Percentiles rank a stretch among this genome's conserved stretches.
These are phyloP conservation scores for Penicillium psychrosexuale DNA, from an alignment of 2,329 filamentous ascomycete genomes.

Conservation along the genomic window DNA sequence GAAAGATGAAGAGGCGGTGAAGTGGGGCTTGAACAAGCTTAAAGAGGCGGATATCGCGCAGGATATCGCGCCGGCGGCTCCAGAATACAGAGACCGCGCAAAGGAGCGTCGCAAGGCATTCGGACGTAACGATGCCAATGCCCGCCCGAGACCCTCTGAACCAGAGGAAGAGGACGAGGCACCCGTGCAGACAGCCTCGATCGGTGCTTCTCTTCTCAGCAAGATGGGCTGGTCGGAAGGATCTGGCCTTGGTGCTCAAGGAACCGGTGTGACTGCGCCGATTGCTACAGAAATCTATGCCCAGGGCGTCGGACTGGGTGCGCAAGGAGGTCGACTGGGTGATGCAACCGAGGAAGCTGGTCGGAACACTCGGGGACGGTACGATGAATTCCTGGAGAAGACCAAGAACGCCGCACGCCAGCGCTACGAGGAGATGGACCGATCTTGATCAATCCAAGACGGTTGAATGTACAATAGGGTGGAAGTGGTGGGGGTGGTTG, in stretches of 20 bases:
- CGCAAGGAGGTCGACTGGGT: slow-evolving; percentile 49
- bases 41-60: background rate
- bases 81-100: slow-evolving; percentile 49
- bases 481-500: background rate
- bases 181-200: slow-evolving; percentile 37
- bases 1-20: background rate
- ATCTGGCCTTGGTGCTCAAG: slow-evolving; percentile 48
- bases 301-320: slow-evolving; percentile 50
- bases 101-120: slow-evolving; percentile 47
- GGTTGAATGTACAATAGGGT: slow-evolving; percentile 13
- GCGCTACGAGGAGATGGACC: slow-evolving; percentile 45
- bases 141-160: slow-evolving; percentile 23
- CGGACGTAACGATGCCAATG: slow-evolving; percentile 30
- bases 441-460: slow-evolving; percentile 4
- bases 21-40: background rate
- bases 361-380: slow-evolving; percentile 47
- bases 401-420: slow-evolving; percentile 48
- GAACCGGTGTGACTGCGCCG: slow-evolving; percentile 47
- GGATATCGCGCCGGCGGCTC: slow-evolving; percentile 1
- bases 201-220: slow-evolving; percentile 50
- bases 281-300: slow-evolving; percentile 50
- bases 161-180: slow-evolving; percentile 32
- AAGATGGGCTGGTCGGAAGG: slow-evolving; percentile 53
- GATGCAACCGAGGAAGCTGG: slow-evolving; percentile 49
- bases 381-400: slow-evolving; percentile 49